Percentiles rank a stretch among this genome's conserved stretches.
Evolutionary conservation across 2,329 filamentous ascomycete genomes (phyloP).

Genomic region (Pyrenochaeta sp.): DNA sequence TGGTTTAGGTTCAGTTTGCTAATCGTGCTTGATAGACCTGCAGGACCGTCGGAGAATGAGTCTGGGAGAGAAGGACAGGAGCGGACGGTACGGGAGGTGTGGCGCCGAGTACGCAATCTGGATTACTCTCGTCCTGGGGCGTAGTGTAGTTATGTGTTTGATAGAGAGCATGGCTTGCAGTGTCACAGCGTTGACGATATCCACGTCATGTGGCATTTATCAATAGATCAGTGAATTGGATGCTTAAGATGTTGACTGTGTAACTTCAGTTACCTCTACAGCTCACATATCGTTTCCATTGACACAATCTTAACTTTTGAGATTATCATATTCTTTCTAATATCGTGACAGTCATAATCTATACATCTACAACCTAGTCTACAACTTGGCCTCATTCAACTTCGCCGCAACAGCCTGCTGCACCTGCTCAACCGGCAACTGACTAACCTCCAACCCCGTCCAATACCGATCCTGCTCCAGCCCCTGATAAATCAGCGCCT

Average conservation of each 20-base stretch:
- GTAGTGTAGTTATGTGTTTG: slow-evolving; percentile 1
- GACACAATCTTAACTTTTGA: no score
- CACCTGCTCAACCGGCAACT: slow-evolving; percentile 67
- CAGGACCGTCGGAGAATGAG: slow-evolving; percentile 67
- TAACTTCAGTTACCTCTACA: slow-evolving; percentile 4
- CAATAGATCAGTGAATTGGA: no score
- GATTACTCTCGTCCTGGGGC: slow-evolving; percentile 72
- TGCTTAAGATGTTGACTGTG: not conserved
- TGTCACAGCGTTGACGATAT: no score
- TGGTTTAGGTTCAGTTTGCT: not conserved
- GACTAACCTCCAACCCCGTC: slow-evolving; percentile 67
- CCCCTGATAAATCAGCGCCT: slow-evolving; percentile 80
- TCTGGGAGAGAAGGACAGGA: slow-evolving; percentile 73
- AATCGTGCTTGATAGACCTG: slow-evolving; percentile 58
- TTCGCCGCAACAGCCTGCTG: slow-evolving; percentile 60
- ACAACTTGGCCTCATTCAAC: slow-evolving; percentile 35
- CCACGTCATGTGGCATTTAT: no score
- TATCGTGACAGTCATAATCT: no score
- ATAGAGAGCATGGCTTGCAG: no score
- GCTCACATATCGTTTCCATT: no score
- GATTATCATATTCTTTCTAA: no score
- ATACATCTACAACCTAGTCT: no score
- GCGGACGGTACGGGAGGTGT: slow-evolving; percentile 74
- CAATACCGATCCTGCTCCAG: slow-evolving; percentile 70
- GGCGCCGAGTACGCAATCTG: slow-evolving; percentile 70